A percentile compares a stretch with the other conserved stretches of the same genome.
These are phyloP conservation scores for Chimonanthus praecox DNA, from an alignment of 164 flowering plant genomes.

Conservation along the genomic window DNA sequence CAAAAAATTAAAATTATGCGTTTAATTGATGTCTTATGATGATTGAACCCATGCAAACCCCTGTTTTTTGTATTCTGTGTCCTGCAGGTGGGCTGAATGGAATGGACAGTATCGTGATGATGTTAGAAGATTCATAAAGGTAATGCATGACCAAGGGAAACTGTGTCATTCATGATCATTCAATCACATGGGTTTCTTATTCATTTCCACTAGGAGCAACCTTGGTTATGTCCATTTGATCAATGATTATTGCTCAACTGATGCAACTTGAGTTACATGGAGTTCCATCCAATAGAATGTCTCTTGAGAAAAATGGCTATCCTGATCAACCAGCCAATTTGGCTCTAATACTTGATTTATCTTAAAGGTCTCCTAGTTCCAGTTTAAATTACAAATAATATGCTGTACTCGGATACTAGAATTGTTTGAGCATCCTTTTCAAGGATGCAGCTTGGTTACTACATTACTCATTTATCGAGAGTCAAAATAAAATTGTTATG, in stretches of 20 bases:
- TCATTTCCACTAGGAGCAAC: neutral
- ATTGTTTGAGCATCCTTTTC: too few relatives aligned
- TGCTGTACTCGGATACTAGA: too few relatives aligned
- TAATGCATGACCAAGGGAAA: conserved; percentile 2
- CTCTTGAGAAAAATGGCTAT: neutral
- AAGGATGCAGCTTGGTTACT: too few relatives aligned
- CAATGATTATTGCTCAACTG: neutral
- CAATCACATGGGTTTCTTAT: neutral
- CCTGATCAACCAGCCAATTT: neutral
- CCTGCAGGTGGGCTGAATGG: conserved; percentile 99
- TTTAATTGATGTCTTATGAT: too few relatives aligned
- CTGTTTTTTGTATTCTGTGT: neutral
- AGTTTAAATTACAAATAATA: too few relatives aligned
- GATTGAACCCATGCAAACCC: neutral
- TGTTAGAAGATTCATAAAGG: conserved; percentile 84
- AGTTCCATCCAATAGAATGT: neutral
- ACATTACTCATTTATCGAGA: too few relatives aligned
- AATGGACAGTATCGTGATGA: conserved; percentile 98
- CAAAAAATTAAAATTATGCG: too few relatives aligned
- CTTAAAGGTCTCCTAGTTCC: too few relatives aligned
- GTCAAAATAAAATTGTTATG: too few relatives aligned
- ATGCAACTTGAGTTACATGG: neutral
- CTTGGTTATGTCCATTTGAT: neutral
- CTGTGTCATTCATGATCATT: too few relatives aligned
- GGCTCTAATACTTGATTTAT: too few relatives aligned